These are phyloP conservation scores for Arabidopsis lyrata DNA, from an alignment of 441 rosid genomes.

Conservation along the genomic window DNA sequence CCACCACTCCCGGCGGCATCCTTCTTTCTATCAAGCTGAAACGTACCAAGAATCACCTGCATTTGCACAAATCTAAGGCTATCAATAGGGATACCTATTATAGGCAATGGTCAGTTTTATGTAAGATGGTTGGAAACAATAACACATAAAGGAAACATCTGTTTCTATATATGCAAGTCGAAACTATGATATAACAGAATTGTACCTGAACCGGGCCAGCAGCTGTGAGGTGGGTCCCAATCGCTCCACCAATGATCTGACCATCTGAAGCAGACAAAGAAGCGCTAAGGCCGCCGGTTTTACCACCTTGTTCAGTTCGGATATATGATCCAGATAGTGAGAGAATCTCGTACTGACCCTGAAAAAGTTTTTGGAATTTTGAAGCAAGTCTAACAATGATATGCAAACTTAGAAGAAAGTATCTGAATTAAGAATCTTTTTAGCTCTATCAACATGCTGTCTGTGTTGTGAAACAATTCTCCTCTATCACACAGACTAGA, in stretches of 20 bases:
- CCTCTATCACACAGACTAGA: conserved; percentile 5
- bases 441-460: background rate
- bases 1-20: conserved; percentile 43
- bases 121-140: conserved; percentile 4
- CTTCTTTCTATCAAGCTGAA: conserved; percentile 69
- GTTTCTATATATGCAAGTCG: background rate
- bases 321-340: conserved; percentile 90
- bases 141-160: background rate
- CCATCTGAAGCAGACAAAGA: conserved; percentile 75
- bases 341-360: conserved; percentile 92
- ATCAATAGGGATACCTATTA: conserved; percentile 16
- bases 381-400: conserved; percentile 21
- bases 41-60: conserved; percentile 93
- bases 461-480: background rate
- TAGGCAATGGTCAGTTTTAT: background rate
- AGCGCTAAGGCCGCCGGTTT: conserved; percentile 82
- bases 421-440: background rate
- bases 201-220: conserved; percentile 94
- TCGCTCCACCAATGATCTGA: conserved; percentile 86
- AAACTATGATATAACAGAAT: background rate
- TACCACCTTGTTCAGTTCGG: conserved; percentile 74
- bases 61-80: conserved; percentile 7
- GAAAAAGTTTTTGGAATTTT: conserved; percentile 22
- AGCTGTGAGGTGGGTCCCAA: conserved; percentile 83
- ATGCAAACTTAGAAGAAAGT: conserved; percentile 22